Conservation (phyloP, 1,284 basidiomycete genomes). For the Xanthoconium separans region DNA sequence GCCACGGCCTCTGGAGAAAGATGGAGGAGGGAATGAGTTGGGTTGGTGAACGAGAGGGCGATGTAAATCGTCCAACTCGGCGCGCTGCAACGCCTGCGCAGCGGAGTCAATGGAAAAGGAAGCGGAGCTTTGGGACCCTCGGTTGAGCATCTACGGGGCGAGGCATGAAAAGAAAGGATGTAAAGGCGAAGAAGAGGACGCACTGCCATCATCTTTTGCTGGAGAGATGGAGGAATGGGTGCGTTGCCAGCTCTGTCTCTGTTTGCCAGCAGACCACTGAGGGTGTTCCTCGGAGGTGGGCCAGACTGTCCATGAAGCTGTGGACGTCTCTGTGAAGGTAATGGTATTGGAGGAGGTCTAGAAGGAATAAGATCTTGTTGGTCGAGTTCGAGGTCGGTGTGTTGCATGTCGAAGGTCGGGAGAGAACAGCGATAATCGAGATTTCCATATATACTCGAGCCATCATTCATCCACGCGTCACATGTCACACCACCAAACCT, state of each 20-base stretch:
- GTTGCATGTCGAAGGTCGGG: constrained; percentile 26
- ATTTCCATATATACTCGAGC: constrained; percentile 36
- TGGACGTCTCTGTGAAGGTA: constrained; percentile 14
- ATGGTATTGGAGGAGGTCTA: background rate
- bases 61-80: constrained; percentile 30
- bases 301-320: constrained; percentile 16
- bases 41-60: constrained; percentile 25
- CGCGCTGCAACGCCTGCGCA: constrained; percentile 31
- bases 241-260: constrained; percentile 45
- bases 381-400: constrained; percentile 17
- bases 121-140: constrained; percentile 27
- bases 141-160: constrained; percentile 53
- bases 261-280: constrained; percentile 43
- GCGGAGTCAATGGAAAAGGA: constrained; percentile 38
- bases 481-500: constrained; percentile 17
- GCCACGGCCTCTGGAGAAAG: constrained; percentile 33
- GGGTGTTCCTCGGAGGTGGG: constrained; percentile 28
- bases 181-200: constrained; percentile 28
- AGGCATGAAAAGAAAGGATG: constrained; percentile 1
- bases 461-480: constrained; percentile 8
- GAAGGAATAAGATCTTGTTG: background rate
- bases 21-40: constrained; percentile 31
- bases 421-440: constrained; percentile 29
- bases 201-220: constrained; percentile 91
- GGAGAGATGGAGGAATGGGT: constrained; percentile 84